Evolutionary conservation across 352 stramenopile genomes (phyloP), one percentile per base, ranked within the genome.

Genomic region (Pythium guiyangense): DNA sequence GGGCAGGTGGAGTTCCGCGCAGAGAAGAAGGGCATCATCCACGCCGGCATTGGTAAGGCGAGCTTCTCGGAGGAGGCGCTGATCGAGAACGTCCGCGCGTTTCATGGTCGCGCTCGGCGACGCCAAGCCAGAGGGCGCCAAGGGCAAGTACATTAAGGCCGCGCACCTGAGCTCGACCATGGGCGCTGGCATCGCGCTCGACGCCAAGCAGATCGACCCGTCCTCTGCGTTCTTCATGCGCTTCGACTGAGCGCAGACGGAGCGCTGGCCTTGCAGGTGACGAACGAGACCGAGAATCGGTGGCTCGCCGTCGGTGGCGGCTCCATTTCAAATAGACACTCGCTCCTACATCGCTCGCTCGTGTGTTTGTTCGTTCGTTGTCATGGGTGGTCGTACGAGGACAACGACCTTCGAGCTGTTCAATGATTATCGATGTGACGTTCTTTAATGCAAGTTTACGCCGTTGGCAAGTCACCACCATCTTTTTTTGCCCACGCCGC

Each of bases 131-230:
- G 89, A 97, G 48, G 90, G 86, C 18, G 88, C 90, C 59, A 97
- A 97, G 79, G 91, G 91, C 65, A 97, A 95, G 64, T 97, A 97
- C 79, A 96, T 97, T 60, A 96, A 86, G 75, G 81, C 79, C 45
- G 82, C 76, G 53, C 85, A 94, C 68, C 44, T 94, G 70, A 94
- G 85, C 76, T 90, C 80, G 47, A 88, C 85, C 35, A 94, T 94
- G 85, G 85, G 85, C n/a, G 62, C 72, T 14, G 84, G 85, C 48
- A 78, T 90, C 59, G 68, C 73, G 50, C 74, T 94, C 57, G 85
- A 94, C 60, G 76, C 83, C 60, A 92, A 92, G 73, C 88, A 86
- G 62, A 64, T 94, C 64, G 85, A 94, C 62, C 85, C 85, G 49
- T 70, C 79, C 31, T 94, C 83, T 54, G 73, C 85, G 60, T 82